phyloP scores from a whole-genome alignment of 345 rosid species.

The Gossypium herbaceum region DNA sequence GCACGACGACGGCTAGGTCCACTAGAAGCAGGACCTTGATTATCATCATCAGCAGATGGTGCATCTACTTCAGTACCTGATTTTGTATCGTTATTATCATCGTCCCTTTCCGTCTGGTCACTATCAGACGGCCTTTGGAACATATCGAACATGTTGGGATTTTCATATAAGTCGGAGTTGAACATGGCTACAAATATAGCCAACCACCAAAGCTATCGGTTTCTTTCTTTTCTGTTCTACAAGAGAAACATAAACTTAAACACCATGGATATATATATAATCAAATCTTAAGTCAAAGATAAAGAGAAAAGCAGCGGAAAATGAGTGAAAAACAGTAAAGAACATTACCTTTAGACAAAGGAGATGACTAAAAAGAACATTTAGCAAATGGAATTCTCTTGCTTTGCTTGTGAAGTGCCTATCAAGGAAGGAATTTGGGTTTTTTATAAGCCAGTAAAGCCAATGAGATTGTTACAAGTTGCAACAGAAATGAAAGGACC shows the following conservation, averaged over 20 bases:
- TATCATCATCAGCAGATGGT: conserved; percentile 74
- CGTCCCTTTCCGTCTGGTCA: conserved; percentile 48
- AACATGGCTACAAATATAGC: conserved; percentile 41
- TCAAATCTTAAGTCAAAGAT: neutral
- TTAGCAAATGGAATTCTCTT: neutral
- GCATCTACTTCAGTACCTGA: conserved; percentile 69
- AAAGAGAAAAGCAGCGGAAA: neutral
- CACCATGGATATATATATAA: neutral
- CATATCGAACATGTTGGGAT: conserved; percentile 68
- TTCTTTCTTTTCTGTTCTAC: conserved; percentile 15
- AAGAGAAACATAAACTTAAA: neutral
- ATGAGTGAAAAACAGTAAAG: neutral
- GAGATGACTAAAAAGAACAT: neutral
- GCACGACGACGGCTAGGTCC: conserved; percentile 36
- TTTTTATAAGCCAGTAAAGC: neutral
- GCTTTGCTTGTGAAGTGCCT: too few species aligned
- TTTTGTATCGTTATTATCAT: conserved; percentile 75
- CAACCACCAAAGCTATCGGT: neutral
- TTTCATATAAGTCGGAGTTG: conserved; percentile 66
- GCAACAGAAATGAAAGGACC: conserved; percentile 19
- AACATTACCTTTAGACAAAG: neutral
- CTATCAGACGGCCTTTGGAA: conserved; percentile 48
- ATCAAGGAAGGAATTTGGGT: too few species aligned
- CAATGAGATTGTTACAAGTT: conserved; percentile 20
- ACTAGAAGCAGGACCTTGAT: conserved; percentile 48